Percentiles rank a stretch among this genome's conserved stretches.
These are phyloP conservation scores for Tubosaeta brunneosetosa DNA, from an alignment of 768 basidiomycete species.

Conservation along the genomic window DNA sequence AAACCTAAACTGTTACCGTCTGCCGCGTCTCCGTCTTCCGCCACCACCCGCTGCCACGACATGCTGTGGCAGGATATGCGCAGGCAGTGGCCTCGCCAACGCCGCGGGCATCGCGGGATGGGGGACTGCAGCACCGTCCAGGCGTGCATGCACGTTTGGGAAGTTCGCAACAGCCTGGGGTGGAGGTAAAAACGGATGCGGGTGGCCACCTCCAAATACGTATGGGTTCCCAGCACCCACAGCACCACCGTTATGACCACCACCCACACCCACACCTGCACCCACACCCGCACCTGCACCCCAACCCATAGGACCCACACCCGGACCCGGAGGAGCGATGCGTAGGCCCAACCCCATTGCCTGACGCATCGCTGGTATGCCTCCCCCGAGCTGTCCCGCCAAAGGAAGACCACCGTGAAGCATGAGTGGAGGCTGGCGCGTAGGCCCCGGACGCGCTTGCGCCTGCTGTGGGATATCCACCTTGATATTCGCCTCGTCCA, in stretches of 20 bases:
- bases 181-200: constrained; percentile 7
- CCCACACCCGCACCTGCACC: neutral
- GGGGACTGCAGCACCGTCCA: neutral
- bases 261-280: no score
- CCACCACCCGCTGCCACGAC: constrained; percentile 1
- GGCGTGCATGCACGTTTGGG: neutral
- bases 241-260: no score
- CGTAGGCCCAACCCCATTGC: neutral
- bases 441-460: neutral
- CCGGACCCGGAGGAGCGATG: neutral
- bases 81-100: neutral
- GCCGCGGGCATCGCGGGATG: neutral
- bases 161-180: neutral
- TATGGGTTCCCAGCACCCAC: constrained; percentile 1
- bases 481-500: constrained; percentile 53
- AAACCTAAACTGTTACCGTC: neutral
- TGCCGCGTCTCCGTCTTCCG: constrained; percentile 4
- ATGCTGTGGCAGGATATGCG: neutral
- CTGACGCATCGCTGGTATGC: neutral
- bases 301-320: neutral
- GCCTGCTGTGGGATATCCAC: constrained; percentile 52
- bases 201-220: constrained; percentile 16
- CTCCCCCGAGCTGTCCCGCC: neutral
- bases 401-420: neutral
- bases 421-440: neutral